phyloP scores from a whole-genome alignment of 2,329 filamentous ascomycete species.

The Aspergillus sp. region DNA sequence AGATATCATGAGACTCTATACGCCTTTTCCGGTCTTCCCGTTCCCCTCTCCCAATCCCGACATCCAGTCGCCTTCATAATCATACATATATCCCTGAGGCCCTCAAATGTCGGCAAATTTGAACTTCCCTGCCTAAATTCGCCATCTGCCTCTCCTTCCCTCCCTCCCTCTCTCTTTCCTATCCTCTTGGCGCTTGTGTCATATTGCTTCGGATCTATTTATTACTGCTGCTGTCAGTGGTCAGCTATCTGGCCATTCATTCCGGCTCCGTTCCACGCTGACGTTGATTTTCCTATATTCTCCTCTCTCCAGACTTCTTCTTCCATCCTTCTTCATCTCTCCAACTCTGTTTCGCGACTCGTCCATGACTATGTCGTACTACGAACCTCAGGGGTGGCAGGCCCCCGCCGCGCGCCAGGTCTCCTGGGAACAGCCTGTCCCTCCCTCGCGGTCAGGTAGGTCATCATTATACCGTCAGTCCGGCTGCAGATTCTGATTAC shows the following conservation, averaged over 20 bases:
- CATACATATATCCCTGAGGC: no score
- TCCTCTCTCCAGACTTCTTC: not conserved
- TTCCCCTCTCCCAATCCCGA: not conserved
- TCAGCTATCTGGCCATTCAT: not conserved
- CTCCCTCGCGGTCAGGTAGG: conserved; percentile 64
- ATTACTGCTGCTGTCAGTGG: not conserved
- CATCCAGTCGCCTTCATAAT: no score
- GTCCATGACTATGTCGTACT: conserved; percentile 54
- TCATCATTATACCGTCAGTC: not conserved
- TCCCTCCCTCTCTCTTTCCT: conserved; percentile 2
- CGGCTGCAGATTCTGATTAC: conserved; percentile 5
- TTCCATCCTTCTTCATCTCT: not conserved
- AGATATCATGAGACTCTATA: no score
- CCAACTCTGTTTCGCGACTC: not conserved
- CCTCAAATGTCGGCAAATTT: no score
- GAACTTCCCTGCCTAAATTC: conserved; percentile 2
- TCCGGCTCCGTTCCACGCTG: not conserved
- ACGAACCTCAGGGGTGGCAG: conserved; percentile 59
- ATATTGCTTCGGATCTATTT: no score
- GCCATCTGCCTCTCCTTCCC: not conserved
- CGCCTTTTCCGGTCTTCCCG: not conserved
- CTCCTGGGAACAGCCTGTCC: conserved; percentile 65
- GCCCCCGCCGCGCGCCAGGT: conserved; percentile 52
- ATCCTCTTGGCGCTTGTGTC: no score
- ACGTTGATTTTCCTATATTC: not conserved